A percentile compares a stretch with the other conserved stretches of the same genome.
Conservation (phyloP, 2,329 filamentous ascomycete species). For the Penicillium corylophilum region DNA sequence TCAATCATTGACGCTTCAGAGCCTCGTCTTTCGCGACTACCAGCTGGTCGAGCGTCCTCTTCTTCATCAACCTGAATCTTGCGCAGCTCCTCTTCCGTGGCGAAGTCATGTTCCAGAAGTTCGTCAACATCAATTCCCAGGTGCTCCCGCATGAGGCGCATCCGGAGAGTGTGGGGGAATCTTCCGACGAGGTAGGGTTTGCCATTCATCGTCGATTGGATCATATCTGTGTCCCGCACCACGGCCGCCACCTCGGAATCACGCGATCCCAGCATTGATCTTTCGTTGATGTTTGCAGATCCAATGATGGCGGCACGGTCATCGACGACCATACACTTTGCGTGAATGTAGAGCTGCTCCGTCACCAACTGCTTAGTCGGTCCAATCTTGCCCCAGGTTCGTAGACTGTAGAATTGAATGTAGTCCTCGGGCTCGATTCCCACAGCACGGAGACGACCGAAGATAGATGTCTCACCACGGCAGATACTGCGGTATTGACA, state of each 20-base stretch:
- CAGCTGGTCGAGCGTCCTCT: slow-evolving; percentile 27
- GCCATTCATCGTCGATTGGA: slow-evolving; percentile 88
- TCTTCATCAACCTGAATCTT: slow-evolving; percentile 60
- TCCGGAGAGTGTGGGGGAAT: slow-evolving; percentile 87
- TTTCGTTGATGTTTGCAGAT: slow-evolving; percentile 97
- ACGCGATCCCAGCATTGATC: slow-evolving; percentile 86
- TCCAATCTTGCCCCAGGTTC: slow-evolving; percentile 89
- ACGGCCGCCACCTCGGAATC: slow-evolving; percentile 91
- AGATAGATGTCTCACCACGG: slow-evolving; percentile 87
- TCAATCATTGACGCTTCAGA: slow-evolving; percentile 35
- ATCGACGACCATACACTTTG: slow-evolving; percentile 94
- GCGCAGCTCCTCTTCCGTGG: slow-evolving; percentile 62
- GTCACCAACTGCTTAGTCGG: slow-evolving; percentile 80
- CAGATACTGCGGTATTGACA: slow-evolving; percentile 97
- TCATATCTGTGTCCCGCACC: slow-evolving; percentile 88
- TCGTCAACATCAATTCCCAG: slow-evolving; percentile 93
- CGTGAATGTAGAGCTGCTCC: slow-evolving; percentile 97
- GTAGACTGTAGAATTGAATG: slow-evolving; percentile 89
- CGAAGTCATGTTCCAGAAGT: slow-evolving; percentile 75
- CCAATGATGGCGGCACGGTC: slow-evolving; percentile 91
- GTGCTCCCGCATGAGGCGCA: slow-evolving; percentile 95
- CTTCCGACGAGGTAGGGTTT: slow-evolving; percentile 84
- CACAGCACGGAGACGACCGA: slow-evolving; percentile 73
- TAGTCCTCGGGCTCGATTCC: slow-evolving; percentile 93
- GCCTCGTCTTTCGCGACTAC: slow-evolving; percentile 24